These are phyloP conservation scores for Trichosporon coremiiforme DNA, from an alignment of 1,284 basidiomycete species.

Conservation along the genomic window DNA sequence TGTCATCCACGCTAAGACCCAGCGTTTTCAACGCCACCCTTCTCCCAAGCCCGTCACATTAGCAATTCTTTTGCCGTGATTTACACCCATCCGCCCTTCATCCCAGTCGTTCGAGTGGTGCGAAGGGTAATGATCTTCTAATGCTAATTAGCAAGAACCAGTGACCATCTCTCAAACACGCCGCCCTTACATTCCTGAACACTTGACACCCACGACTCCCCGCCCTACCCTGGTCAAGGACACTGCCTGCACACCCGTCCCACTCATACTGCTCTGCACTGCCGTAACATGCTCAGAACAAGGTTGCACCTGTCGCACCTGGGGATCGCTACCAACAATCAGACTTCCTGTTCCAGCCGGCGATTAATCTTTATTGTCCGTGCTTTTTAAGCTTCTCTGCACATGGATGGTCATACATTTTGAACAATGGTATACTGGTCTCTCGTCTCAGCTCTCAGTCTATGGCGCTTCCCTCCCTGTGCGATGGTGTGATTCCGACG, in stretches of 20 bases:
- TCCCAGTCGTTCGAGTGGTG: too few relatives aligned
- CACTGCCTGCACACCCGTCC: not conserved
- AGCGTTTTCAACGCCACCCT: slow-evolving; percentile 2
- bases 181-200: not conserved
- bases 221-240: not conserved
- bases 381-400: not conserved
- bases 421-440: not conserved
- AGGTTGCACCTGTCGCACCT: not conserved
- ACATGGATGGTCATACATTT: slow-evolving; percentile 6
- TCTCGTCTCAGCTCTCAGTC: too few relatives aligned
- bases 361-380: not conserved
- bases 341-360: not conserved
- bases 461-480: too few relatives aligned
- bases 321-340: not conserved
- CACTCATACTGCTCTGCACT: not conserved
- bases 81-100: too few relatives aligned
- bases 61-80: not conserved
- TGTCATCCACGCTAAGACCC: not conserved
- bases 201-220: slow-evolving; percentile 6
- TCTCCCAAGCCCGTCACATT: not conserved
- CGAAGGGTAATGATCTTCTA: not conserved
- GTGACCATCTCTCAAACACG: not conserved
- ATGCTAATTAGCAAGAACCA: not conserved
- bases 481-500: too few relatives aligned
- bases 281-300: not conserved